Base-by-base conservation (phyloP, 345 rosid species). In the Salix dunnii region DNA sequence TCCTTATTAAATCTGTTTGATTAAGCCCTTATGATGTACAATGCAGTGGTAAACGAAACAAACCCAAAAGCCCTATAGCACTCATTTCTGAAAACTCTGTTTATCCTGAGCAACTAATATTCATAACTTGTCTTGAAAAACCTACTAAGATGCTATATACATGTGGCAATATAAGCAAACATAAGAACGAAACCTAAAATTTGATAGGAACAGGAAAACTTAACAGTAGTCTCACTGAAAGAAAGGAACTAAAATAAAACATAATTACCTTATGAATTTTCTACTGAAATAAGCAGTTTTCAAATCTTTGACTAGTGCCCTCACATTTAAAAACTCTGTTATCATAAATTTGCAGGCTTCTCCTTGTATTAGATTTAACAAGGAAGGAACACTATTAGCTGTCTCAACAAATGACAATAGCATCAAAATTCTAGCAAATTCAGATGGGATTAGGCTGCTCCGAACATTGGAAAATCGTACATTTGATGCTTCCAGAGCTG, bases 401-500 rank as follows among this genome's bases (percentile, higher is more conserved):
- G 89, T 92, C 80, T 90, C 98, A 46, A 90, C 98, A 64, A 89
- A 70, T 79, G 98, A 94, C 77, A 88, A 90, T 80, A 85, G 90
- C 55, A 77, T 94, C 64, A 92, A 88, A 83, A 85, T 94, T 76
- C 85, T 94, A 76, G 97, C 98, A 66, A 92, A 85, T 81, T 79
- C 90, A 23, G 98, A 94, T 71, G 98, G 96, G 68, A 55, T 87
- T 40, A 87, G 91, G 86, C 76, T 94, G 80, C 78, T 94, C 73
- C 79, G 91, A 36, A 85, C 89, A 9, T 79, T 86, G 76, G 98
- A 92, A 77, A 91, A 77, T 74, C 91, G 92, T 77, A 60, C 94
- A 75, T 90, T 91, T 90, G 99, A 93, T 88, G 71, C 89, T 78
- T 90, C 98, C 46, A 93, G 94, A 86, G 85, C 79, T 71, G 77